Base-by-base conservation (phyloP, 169 alveolate genomes). In the Plasmodium vinckei region DNA sequence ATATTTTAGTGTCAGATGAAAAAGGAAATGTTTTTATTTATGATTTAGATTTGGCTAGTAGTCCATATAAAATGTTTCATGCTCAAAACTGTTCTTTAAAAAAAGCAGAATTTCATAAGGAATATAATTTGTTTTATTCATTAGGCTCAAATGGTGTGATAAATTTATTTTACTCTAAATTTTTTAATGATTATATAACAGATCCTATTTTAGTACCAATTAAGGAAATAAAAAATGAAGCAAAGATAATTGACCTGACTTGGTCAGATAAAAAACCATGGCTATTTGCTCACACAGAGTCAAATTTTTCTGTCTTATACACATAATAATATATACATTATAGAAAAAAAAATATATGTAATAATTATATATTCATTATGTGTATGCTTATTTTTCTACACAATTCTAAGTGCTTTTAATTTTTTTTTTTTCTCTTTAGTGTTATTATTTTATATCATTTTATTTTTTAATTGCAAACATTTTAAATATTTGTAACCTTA, bases 161-260 rank as follows among this genome's bases (percentile, higher is more conserved):
- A 44, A 86, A 86, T 51, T 86, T 86, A 72, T 86, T 86, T 69
- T 86, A 86, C 51, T 70, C 91, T 42, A 86, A 84, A 42, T 84
- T 84, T 70, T 84, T 84, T 69, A 70, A 84, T 21, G 91, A 84
- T 63, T 84, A 84, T 84, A 72, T 84, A 33, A 84, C 91, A 6
- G 61, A 84, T 23, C 91, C 91, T n/a, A 64, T 84, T 84, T 84
- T 84, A 72, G 15, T 84, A 51, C 91, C 91, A 15, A 84, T 84
- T 70, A 84, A 33, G 42, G 49, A 68, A 54, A 7, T 84, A 42
- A 27, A 73, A 53, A 68, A 60, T 70, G 87, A 64, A 49, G 57
- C 84, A 57, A 84, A 84, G 61, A 84, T 84, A 44, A 6, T 27
- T 47, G 91, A 84, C 44, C 53, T 84, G 19, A 63, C 59, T 12